A percentile compares a stretch with the other conserved stretches of the same genome.
These are phyloP conservation scores for Tetrapyrgos nigripes DNA, from an alignment of 1,284 basidiomycete genomes.

Conservation along the genomic window DNA sequence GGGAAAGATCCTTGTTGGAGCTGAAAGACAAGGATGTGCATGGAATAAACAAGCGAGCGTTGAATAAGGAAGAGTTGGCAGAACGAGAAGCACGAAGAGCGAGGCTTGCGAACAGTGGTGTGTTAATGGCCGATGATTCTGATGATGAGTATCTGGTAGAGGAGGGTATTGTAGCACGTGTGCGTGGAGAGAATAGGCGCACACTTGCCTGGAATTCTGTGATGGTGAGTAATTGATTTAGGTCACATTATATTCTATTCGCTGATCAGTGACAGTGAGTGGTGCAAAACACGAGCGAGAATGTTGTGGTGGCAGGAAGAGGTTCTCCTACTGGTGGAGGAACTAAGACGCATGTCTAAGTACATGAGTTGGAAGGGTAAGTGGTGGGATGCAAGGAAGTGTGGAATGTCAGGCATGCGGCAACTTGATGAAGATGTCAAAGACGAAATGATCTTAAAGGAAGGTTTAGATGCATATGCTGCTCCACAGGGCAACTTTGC, in stretches of 20 bases:
- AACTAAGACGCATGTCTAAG: slow-evolving; percentile 6
- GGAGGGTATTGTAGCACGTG: not conserved
- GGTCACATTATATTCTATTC: not conserved
- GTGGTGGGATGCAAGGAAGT: no score
- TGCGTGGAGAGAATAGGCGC: not conserved
- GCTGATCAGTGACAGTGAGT: no score
- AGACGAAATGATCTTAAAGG: no score
- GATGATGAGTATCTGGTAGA: not conserved
- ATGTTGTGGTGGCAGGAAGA: slow-evolving; percentile 8
- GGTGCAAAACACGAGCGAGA: slow-evolving; percentile 11
- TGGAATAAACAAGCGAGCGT: slow-evolving; percentile 13
- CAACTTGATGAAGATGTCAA: no score
- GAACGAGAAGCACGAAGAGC: not conserved
- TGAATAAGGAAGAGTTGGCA: slow-evolving; percentile 12
- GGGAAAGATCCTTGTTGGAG: no score
- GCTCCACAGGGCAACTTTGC: no score
- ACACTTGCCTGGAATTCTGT: not conserved
- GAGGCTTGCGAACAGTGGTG: not conserved
- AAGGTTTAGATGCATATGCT: no score
- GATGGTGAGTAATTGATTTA: not conserved
- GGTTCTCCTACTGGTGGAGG: slow-evolving; percentile 7
- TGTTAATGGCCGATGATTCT: not conserved
- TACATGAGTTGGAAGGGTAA: not conserved
- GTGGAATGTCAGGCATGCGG: no score
- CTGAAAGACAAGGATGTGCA: slow-evolving; percentile 12